Percentiles rank a stretch among this genome's conserved stretches.
Conservation (phyloP, 2,329 filamentous ascomycete species). For the Botrytis porri region DNA sequence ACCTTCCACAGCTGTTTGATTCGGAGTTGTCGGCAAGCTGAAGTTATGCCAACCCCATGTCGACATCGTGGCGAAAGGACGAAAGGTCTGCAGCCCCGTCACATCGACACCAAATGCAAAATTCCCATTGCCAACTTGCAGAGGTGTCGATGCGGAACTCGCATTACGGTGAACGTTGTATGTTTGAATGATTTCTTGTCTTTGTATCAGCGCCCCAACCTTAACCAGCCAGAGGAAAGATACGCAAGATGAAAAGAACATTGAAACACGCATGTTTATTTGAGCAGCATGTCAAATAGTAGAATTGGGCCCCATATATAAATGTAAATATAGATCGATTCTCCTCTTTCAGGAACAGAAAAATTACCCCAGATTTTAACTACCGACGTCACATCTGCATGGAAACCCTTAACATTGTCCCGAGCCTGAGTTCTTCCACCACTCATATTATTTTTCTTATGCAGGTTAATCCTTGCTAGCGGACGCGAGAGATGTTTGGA, state of each 20-base stretch:
- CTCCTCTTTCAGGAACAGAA: neutral
- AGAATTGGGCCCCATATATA: no score
- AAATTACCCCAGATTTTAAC: neutral
- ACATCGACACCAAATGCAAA: conserved; percentile 48
- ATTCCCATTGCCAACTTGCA: conserved; percentile 48
- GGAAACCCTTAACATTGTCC: neutral
- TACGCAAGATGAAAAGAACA: neutral
- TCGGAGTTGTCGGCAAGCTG: conserved; percentile 41
- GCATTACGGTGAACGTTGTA: conserved; percentile 29
- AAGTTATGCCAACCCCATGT: conserved; percentile 48
- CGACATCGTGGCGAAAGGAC: conserved; percentile 43
- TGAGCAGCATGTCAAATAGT: neutral
- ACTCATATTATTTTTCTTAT: neutral
- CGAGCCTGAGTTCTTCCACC: conserved; percentile 10
- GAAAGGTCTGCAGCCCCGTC: conserved; percentile 46
- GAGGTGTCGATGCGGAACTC: conserved; percentile 36
- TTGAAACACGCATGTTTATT: neutral
- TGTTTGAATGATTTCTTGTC: neutral
- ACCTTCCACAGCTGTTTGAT: conserved; percentile 36
- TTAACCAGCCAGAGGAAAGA: neutral
- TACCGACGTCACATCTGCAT: neutral
- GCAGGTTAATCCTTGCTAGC: neutral
- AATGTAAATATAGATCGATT: neutral
- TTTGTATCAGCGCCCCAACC: neutral
- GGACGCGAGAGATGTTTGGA: neutral